Base-by-base conservation (phyloP, 371 early-diverging fungal species). In the Sporodiniella umbellata region DNA sequence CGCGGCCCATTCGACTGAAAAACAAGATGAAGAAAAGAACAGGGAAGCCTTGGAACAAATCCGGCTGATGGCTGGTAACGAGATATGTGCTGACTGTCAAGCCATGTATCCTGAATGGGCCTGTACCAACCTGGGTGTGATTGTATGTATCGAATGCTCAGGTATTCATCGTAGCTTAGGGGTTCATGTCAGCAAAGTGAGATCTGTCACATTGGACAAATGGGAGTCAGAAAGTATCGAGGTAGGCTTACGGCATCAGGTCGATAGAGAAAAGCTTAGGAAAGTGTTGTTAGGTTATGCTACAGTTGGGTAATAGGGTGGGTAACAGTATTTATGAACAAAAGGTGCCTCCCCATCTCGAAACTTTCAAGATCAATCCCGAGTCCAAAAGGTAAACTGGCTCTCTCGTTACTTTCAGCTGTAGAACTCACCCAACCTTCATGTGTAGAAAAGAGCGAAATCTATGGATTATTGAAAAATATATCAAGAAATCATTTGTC, bases 111-210 rank as follows among this genome's bases (percentile, higher is more conserved):
- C 94, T 7, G 88, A 90, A 56, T 99, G 99, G 99, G 91, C 94
- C 8, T 86, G 90, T 59, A 84, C 91, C 21, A 95, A 92, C 50
- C 82, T 94, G 49, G 99, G 99, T 18, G 81, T 88, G 5, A 79
- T 97, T 38, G 68, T 99, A 33, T 99, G 99, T 65, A 93, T 98
- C 24, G 94, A 93, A 46, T 99, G 99, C 66, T 95, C 97, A 17
- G 96, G 98, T 18, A 85, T 92, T 25, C 99, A 99, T 69, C 87
- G 99, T 54, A 92, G 95, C 30, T 71, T 97, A 11, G 99, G 99
- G 8, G 90, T 92, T 3, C 94, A 94, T 60, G 81, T 93, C 15
- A 88, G 88, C 56, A 92, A 93, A 69, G 91, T 95, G 23, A 77
- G 90, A 49, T 93, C 94, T 0, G 66, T 95, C 30, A 78, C 78